A percentile compares a stretch with the other conserved stretches of the same genome.
These are phyloP conservation scores for Diaporthe capsici DNA, from an alignment of 2,329 filamentous ascomycete species.

Conservation along the genomic window DNA sequence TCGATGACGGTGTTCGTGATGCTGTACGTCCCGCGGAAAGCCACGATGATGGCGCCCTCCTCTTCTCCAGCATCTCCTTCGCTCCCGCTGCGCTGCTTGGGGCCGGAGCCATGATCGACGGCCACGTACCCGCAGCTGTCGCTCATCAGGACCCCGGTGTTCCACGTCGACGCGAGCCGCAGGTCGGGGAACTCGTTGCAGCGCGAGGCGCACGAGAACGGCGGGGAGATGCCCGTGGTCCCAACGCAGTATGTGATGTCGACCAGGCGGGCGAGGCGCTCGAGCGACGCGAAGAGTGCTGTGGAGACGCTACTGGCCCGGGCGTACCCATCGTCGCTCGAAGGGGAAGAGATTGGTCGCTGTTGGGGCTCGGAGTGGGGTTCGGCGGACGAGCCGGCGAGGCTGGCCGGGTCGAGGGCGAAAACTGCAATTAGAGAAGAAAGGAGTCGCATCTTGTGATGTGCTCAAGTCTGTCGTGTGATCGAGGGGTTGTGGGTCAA, in stretches of 20 bases:
- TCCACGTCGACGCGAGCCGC: constrained; percentile 87
- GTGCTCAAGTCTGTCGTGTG: background rate
- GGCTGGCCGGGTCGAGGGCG: background rate
- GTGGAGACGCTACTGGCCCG: constrained; percentile 61
- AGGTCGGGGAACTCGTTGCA: constrained; percentile 88
- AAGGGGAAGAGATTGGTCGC: constrained; percentile 32
- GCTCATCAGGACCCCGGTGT: constrained; percentile 81
- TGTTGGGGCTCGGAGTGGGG: constrained; percentile 22
- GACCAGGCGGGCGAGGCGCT: constrained; percentile 90
- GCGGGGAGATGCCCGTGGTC: constrained; percentile 82
- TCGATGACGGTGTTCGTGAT: constrained; percentile 92
- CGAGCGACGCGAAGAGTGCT: constrained; percentile 82
- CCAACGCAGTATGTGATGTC: constrained; percentile 97
- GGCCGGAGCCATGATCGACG: constrained; percentile 77
- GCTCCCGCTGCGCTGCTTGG: constrained; percentile 89
- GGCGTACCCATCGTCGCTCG: constrained; percentile 19
- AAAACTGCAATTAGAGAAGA: background rate
- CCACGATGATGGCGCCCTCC: constrained; percentile 76
- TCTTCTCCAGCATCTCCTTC: constrained; percentile 42
- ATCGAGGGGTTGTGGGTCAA: constrained; percentile 1
- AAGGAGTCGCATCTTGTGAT: constrained; percentile 36
- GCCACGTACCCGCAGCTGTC: constrained; percentile 97
- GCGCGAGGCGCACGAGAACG: constrained; percentile 87
- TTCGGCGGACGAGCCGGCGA: constrained; percentile 27
- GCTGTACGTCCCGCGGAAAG: constrained; percentile 95